Evolutionary conservation across 768 basidiomycete species (phyloP).

Genomic region (Lyophyllum shimeji): DNA sequence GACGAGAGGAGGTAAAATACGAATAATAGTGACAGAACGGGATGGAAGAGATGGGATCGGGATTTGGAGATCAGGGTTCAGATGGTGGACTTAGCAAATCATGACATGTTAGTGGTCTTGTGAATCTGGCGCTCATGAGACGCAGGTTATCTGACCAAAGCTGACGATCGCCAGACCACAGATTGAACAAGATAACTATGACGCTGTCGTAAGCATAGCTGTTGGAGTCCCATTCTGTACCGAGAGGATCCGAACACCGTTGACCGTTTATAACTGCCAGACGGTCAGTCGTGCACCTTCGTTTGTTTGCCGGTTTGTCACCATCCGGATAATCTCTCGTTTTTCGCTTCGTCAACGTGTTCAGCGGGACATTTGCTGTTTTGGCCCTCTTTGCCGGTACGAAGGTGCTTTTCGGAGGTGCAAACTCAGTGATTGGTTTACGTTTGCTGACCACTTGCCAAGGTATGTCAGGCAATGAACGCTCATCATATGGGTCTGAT

Average conservation of each 20-base stretch:
- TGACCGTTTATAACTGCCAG: neutral
- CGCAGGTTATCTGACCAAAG: neutral
- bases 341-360: neutral
- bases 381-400: neutral
- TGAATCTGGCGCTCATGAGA: neutral
- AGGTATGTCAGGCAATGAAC: neutral
- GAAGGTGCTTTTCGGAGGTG: neutral
- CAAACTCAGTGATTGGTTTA: neutral
- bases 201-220: neutral
- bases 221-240: neutral
- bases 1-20: too few species aligned
- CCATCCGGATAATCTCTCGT: neutral
- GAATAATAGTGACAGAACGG: too few species aligned
- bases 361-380: neutral
- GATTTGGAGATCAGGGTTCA: too few species aligned
- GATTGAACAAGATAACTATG: neutral
- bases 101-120: slow-evolving; percentile 2
- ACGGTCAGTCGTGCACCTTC: neutral
- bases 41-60: too few species aligned
- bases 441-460: neutral
- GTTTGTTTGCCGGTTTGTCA: neutral
- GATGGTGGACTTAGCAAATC: neutral
- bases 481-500: neutral
- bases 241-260: neutral
- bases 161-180: neutral